phyloP scores from a whole-genome alignment of 495 filamentous ascomycete genomes.

The Schizothecium vesticola region DNA sequence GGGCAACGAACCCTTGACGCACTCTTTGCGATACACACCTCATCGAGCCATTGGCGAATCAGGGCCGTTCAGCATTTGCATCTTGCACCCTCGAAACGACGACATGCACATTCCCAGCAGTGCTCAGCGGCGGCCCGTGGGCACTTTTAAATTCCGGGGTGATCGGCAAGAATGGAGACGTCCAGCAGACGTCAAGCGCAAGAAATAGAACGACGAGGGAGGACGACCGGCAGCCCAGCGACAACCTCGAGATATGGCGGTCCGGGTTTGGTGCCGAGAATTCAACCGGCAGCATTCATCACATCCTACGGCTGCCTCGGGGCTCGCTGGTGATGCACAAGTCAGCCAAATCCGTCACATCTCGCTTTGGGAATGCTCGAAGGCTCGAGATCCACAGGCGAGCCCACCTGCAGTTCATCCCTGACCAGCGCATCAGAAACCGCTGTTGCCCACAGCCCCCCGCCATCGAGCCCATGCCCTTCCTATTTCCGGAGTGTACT shows the following conservation, averaged over 20 bases:
- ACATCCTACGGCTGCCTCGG: neutral
- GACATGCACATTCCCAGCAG: slow-evolving; percentile 1
- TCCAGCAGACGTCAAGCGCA: neutral
- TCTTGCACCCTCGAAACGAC: slow-evolving; percentile 11
- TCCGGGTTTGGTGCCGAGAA: neutral
- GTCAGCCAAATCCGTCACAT: neutral
- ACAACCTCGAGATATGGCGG: no score
- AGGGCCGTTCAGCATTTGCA: slow-evolving; percentile 6
- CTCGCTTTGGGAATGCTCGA: neutral
- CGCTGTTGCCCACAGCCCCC: no score
- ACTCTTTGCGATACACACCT: slow-evolving; percentile 2
- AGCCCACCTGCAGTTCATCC: neutral
- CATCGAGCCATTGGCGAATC: slow-evolving; percentile 11
- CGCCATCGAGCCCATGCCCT: neutral
- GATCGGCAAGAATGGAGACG: neutral
- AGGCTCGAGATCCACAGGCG: neutral
- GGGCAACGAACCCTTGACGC: slow-evolving; percentile 3
- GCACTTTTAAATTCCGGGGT: neutral
- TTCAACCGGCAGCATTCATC: neutral
- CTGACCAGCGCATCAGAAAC: neutral
- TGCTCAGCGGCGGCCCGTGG: neutral
- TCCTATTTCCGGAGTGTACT: neutral
- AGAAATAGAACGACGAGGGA: neutral
- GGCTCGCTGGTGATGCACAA: neutral
- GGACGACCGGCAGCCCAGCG: no score